Base-by-base conservation (phyloP, 306 rosid genomes). In the Neltuma alba region DNA sequence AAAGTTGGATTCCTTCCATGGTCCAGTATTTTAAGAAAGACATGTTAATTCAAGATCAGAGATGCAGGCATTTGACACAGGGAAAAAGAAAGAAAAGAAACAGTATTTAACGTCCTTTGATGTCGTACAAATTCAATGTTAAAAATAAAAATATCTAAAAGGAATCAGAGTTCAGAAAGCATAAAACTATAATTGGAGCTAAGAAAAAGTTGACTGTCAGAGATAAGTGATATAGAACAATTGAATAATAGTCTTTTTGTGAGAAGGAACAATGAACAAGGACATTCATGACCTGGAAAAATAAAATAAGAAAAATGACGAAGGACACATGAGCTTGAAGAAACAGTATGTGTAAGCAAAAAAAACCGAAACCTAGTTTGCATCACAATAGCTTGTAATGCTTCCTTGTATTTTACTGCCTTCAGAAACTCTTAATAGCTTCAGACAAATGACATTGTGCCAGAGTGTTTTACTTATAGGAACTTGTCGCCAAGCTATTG, bases 1-100 rank as follows among this genome's bases (percentile, higher is more conserved):
- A 58, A 75, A 41, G 71, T 66, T 54, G 69, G 36, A 50, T n/a
- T 66, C 30, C 47, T 65, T 74, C 70, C 75, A 40, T 31, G 31
- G 30, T 44, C 66, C 33, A 7, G 57, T 27, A 73, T 33, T 21
- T 73, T 52, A 30, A 52, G 58, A 73, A 52, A 65, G 44, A 54
- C 6, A 23, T 52, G 48, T 73, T n/a, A 18, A 4, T 40, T 74
- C 50, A 37, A 55, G 45, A 64, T 27, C n/a, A 52, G 52, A 75
- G 80, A 33, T 11, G 71, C 57, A 11, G 42, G 23, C 34, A 13
- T 62, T 62, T 14, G 21, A 15, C 23, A 2, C 2, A 12, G 18
- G 23, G 18, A n/a, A 7, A 6, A 37, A n/a, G n/a, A n/a, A n/a
- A n/a, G n/a, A n/a, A 37, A 37, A 13, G 28, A 37, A 74, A 66